A percentile compares a stretch with the other conserved stretches of the same genome.
Conservation (phyloP, 352 stramenopile species). For the Phytopythium helicoides region DNA sequence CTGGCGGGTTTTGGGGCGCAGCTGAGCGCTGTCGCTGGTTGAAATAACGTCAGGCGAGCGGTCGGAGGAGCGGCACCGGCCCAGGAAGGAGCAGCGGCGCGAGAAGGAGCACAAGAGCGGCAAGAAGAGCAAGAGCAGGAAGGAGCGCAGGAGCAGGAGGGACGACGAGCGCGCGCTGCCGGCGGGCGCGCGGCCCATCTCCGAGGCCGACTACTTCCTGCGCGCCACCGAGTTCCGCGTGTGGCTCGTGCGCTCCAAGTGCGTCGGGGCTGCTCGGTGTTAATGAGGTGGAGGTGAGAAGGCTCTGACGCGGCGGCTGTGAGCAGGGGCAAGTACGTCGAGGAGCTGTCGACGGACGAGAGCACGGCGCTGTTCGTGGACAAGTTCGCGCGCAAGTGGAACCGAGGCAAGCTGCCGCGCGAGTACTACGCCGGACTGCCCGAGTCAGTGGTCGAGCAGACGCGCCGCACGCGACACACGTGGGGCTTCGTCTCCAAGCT, state of each 20-base stretch:
- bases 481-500: slow-evolving; percentile 66
- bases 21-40: too few relatives aligned
- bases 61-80: too few relatives aligned
- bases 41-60: too few relatives aligned
- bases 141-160: slow-evolving; percentile 15
- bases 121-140: slow-evolving; percentile 22
- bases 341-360: slow-evolving; percentile 66
- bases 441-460: slow-evolving; percentile 60
- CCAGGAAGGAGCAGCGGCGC: too few relatives aligned
- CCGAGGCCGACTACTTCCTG: slow-evolving; percentile 68
- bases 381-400: slow-evolving; percentile 69
- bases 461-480: slow-evolving; percentile 62
- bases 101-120: neutral
- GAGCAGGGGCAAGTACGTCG: slow-evolving; percentile 56
- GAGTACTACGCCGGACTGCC: slow-evolving; percentile 76
- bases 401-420: slow-evolving; percentile 38
- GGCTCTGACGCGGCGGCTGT: too few relatives aligned
- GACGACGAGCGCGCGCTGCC: slow-evolving; percentile 18
- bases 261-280: neutral
- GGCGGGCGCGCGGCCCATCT: slow-evolving; percentile 27
- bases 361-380: slow-evolving; percentile 44
- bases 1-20: too few relatives aligned
- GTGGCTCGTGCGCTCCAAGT: slow-evolving; percentile 64
- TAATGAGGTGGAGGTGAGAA: too few relatives aligned
- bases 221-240: slow-evolving; percentile 67